Base-by-base conservation (phyloP, 2,329 filamentous ascomycete species). In the Xylaria polymorpha region DNA sequence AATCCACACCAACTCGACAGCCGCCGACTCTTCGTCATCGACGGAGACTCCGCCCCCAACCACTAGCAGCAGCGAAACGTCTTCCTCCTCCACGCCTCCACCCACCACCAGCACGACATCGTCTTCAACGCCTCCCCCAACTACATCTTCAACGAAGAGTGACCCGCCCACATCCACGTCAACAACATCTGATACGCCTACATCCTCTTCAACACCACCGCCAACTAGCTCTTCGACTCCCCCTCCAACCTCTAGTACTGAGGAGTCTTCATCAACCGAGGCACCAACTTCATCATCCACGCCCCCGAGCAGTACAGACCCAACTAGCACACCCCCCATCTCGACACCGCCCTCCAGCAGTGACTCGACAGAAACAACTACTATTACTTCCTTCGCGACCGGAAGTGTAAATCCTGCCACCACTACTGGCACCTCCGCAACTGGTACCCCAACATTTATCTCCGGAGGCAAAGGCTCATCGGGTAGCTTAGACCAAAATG, bases 401-500 rank as follows among this genome's bases (percentile, higher is more conserved):
- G 44, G 3, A 39, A 68, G 22, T 66, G 53, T 3, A 37, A 56
- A 56, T 15, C 74, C 67, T 50, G 68, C 66, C 10, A 55, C 56
- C 9, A 15, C 62, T 14, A 9, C 70, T 12, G 58, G 61, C 20
- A 61, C 75, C 9, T 72, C 77, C 4, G 66, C 71, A 53, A 60
- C 74, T 8, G 64, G 69, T 20, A 61, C 56, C 25, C 73, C 72
- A 12, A 56, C 66, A 15, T 65, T 77, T 12, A 73, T 73, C 56
- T 64, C 71, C 3, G 63, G 72, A 8, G 56, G 51, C n/a, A 39
- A 37, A 59, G 41, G 67, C 15, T 64, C 76, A 0, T 75, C 78
- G 7, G 78, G 81, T 6, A 86, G 88, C 1, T 81, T 94, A 8
- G 83, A 79, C 73, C 85, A 86, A 57, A 85, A 86, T 41, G 91